Conservation (phyloP, 495 filamentous ascomycete genomes). For the Apiosordaria backusii region DNA sequence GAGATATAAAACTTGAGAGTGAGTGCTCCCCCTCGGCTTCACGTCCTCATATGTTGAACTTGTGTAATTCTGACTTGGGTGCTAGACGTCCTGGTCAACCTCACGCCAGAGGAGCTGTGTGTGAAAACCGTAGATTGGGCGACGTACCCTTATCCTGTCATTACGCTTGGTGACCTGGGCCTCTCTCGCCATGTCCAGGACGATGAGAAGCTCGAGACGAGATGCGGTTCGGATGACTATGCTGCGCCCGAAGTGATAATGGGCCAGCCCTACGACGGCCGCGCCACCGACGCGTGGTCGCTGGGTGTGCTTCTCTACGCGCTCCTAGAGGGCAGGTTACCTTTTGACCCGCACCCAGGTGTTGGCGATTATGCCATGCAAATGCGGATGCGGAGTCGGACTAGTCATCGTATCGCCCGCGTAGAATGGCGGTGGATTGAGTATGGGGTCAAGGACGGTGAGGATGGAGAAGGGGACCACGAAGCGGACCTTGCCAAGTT, state of each 20-base stretch:
- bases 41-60: slow-evolving; percentile 15
- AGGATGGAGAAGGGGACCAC: slow-evolving; percentile 40
- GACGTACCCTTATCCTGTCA: slow-evolving; percentile 71
- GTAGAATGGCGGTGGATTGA: slow-evolving; percentile 92
- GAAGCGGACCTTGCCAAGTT: slow-evolving; percentile 48
- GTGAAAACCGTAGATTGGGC: slow-evolving; percentile 55
- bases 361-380: slow-evolving; percentile 59
- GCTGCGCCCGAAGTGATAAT: slow-evolving; percentile 95
- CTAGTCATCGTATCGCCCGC: slow-evolving; percentile 88
- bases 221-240: slow-evolving; percentile 95
- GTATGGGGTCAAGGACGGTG: slow-evolving; percentile 71
- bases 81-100: slow-evolving; percentile 85
- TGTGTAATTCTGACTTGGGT: slow-evolving; percentile 26
- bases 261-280: slow-evolving; percentile 92
- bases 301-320: slow-evolving; percentile 91
- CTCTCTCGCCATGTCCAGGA: slow-evolving; percentile 78
- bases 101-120: slow-evolving; percentile 53
- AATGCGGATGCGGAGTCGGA: slow-evolving; percentile 62
- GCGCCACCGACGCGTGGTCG: slow-evolving; percentile 90
- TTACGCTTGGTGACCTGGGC: slow-evolving; percentile 88
- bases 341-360: slow-evolving; percentile 81
- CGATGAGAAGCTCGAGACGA: slow-evolving; percentile 76
- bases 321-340: slow-evolving; percentile 84
- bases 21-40: slow-evolving; percentile 33
- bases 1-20: slow-evolving; percentile 99